phyloP scores from a whole-genome alignment of 2,329 filamentous ascomycete species.

The Sporothrix globosa region DNA sequence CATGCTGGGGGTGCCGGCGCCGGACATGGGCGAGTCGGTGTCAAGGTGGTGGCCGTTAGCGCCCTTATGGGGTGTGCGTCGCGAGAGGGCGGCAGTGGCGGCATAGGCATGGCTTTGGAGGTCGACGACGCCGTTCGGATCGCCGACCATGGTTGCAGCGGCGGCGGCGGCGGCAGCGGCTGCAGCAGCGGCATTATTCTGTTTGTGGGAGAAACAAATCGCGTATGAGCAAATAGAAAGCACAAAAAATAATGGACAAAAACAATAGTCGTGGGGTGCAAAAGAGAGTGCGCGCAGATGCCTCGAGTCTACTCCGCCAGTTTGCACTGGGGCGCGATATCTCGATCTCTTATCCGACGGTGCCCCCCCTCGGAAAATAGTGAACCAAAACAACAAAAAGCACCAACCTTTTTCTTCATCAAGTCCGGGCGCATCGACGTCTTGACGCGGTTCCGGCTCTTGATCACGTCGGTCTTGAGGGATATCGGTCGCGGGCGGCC shows the following conservation, averaged over 20 bases:
- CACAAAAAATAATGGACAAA: not conserved
- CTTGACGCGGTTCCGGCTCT: slow-evolving; percentile 97
- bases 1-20: slow-evolving; percentile 76
- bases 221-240: not conserved
- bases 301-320: slow-evolving; percentile 6
- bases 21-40: slow-evolving; percentile 76
- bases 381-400: not conserved
- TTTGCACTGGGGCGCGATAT: not conserved
- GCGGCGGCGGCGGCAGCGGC: slow-evolving; percentile 34
- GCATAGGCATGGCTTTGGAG: slow-evolving; percentile 55
- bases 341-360: slow-evolving; percentile 4
- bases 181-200: slow-evolving; percentile 34
- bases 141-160: slow-evolving; percentile 42
- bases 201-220: slow-evolving; percentile 7
- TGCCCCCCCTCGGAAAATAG: not conserved
- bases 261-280: slow-evolving; percentile 3
- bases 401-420: slow-evolving; percentile 77
- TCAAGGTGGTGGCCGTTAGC: slow-evolving; percentile 73
- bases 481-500: slow-evolving; percentile 91
- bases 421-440: slow-evolving; percentile 72
- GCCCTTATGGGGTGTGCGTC: slow-evolving; percentile 70
- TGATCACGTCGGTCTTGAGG: slow-evolving; percentile 98
- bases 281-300: not conserved
- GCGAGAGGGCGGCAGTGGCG: slow-evolving; percentile 58
- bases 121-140: slow-evolving; percentile 62